Evolutionary conservation across 2,329 filamentous ascomycete genomes (phyloP), one percentile per base, ranked within the genome.

Genomic region (Diaporthe sp.): DNA sequence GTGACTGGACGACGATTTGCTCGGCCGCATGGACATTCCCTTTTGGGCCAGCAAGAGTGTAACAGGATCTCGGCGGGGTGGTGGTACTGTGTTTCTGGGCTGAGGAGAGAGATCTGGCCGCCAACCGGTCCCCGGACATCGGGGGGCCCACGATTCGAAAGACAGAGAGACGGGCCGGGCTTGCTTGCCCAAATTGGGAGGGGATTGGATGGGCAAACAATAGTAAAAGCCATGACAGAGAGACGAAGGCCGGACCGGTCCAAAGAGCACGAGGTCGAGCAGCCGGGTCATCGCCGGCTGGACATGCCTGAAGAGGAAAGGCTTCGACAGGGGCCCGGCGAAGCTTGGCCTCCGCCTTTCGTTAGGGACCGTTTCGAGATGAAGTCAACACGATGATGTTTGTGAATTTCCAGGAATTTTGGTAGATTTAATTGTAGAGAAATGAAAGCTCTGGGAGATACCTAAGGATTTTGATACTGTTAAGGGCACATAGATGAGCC

Each of bases 11-110:
- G 38, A 64, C 38, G 15, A 40, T 30, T 42, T 64, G 50, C 70
- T 54, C 47, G 7, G 35, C n/a, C 72, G 74, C 74, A 64, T 76
- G 67, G 72, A 76, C 74, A 74, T 76, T 68, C 74, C 74, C 22
- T 38, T 74, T 76, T 74, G 12, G 71, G 74, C 40, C 45, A 69
- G n/a, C 40, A 35, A 28, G 25, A 30, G 19, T 52, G 64, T 30
- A 40, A 54, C 64, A 54, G 30, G 64, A 68, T 54, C 64, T 68
- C n/a, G 47, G 33, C 7, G 19, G 42, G 33, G 15, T 28, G 30
- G 64, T 68, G 28, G 60, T 47, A 47, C 40, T 33, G 40, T 64
- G n/a, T n/a, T n/a, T n/a, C n/a, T n/a, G 64, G 17, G 61, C 61
- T 38, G 45, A 45, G 69, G n/a, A 33, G 25, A n/a, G 35, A 54